Conservation (phyloP, 345 rosid species). For the Eutrema heterophyllum region DNA sequence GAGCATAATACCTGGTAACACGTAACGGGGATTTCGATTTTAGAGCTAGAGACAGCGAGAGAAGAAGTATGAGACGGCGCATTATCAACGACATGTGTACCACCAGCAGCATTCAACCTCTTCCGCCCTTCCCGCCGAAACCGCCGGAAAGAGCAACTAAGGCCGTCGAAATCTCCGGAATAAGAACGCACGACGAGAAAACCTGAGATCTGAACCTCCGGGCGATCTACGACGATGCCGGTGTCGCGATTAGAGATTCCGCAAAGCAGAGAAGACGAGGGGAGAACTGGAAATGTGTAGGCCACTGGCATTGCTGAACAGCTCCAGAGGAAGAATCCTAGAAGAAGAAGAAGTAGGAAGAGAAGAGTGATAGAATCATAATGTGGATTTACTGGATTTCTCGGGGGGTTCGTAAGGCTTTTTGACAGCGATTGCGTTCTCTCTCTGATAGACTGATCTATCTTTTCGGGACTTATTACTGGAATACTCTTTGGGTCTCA, state of each 20-base stretch:
- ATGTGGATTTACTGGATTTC: constrained; percentile 15
- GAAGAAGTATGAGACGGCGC: constrained; percentile 30
- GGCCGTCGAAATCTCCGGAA: constrained; percentile 5
- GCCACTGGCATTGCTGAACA: constrained; percentile 30
- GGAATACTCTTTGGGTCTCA: too few relatives aligned
- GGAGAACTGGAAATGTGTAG: constrained; percentile 23
- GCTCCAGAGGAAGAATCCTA: constrained; percentile 23
- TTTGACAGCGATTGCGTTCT: too few relatives aligned
- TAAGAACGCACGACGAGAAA: constrained; percentile 8
- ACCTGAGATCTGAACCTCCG: constrained; percentile 28
- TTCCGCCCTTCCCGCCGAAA: constrained; percentile 15
- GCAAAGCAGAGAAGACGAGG: constrained; percentile 28
- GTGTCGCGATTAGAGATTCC: constrained; percentile 26
- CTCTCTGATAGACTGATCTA: too few relatives aligned
- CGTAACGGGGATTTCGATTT: constrained; percentile 61
- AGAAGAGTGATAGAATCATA: background rate
- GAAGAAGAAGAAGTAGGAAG: constrained; percentile 18
- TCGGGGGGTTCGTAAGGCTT: background rate
- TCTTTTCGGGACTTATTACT: too few relatives aligned
- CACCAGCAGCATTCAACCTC: constrained; percentile 32
- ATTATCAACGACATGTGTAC: constrained; percentile 46
- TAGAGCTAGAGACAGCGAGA: constrained; percentile 24
- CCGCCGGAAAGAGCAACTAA: constrained; percentile 21
- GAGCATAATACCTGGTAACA: constrained; percentile 61
- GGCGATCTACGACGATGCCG: constrained; percentile 9